Percentiles rank a stretch among this genome's conserved stretches.
Conservation (phyloP, 2,329 filamentous ascomycete species). For the Aspergillus neoniger region DNA sequence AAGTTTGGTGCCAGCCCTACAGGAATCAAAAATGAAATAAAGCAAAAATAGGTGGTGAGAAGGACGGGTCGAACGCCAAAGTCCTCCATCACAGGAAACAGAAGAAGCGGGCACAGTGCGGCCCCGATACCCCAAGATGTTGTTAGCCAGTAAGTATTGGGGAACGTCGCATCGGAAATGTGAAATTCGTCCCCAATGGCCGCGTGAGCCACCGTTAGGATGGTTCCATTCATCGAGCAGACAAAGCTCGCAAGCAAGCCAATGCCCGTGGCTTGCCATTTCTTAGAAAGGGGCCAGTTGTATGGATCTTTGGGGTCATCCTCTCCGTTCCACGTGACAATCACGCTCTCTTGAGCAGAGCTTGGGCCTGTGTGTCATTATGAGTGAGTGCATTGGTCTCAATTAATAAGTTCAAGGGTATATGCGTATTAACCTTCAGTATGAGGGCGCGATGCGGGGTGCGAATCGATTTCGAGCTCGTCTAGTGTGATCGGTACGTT, state of each 20-base stretch:
- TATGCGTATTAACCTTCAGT: too few species aligned
- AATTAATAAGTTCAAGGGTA: too few species aligned
- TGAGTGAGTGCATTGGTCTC: too few species aligned
- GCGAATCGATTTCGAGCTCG: too few species aligned
- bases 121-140: slow-evolving; percentile 37
- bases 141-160: slow-evolving; percentile 37
- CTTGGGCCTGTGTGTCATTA: too few species aligned
- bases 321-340: neutral
- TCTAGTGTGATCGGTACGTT: too few species aligned
- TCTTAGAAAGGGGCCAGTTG: slow-evolving; percentile 39
- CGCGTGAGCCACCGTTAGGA: slow-evolving; percentile 40
- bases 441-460: too few species aligned
- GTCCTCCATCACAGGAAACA: slow-evolving; percentile 41
- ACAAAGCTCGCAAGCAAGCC: slow-evolving; percentile 36
- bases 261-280: slow-evolving; percentile 38
- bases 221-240: slow-evolving; percentile 40
- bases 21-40: slow-evolving; percentile 46
- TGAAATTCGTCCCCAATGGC: slow-evolving; percentile 38
- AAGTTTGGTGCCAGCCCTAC: slow-evolving; percentile 48
- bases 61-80: slow-evolving; percentile 47
- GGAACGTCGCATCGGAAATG: slow-evolving; percentile 32
- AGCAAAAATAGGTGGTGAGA: slow-evolving; percentile 37
- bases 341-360: neutral
- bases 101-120: slow-evolving; percentile 29
- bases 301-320: slow-evolving; percentile 41